Conservation (phyloP, 2,329 filamentous ascomycete genomes). For the Penicillium sp. region DNA sequence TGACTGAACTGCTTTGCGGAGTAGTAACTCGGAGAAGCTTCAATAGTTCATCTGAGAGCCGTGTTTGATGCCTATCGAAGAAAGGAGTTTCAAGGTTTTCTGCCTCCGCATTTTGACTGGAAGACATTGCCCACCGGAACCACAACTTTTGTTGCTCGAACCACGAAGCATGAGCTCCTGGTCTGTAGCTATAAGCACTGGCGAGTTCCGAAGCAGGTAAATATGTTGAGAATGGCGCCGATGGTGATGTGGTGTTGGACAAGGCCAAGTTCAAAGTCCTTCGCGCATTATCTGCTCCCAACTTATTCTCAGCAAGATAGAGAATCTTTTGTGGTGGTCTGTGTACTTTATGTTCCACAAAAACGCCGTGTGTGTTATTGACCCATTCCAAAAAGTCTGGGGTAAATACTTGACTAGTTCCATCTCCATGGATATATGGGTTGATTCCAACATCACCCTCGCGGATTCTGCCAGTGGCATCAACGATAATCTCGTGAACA, state of each 20-base stretch:
- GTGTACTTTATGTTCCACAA: conserved; percentile 22
- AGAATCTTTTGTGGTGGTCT: conserved; percentile 27
- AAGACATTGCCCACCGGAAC: conserved; percentile 39
- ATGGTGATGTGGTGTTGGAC: conserved; percentile 16
- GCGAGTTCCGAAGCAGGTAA: conserved; percentile 29
- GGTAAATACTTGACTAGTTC: conserved; percentile 18
- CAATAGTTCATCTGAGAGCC: conserved; percentile 32
- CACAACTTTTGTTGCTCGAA: conserved; percentile 34
- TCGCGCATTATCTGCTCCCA: conserved; percentile 32
- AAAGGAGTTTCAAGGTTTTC: conserved; percentile 21
- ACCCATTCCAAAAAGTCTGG: conserved; percentile 35
- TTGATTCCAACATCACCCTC: conserved; percentile 29
- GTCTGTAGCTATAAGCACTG: conserved; percentile 24
- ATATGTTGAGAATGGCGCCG: conserved; percentile 37
- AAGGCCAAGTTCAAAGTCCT: conserved; percentile 35
- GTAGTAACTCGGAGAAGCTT: conserved; percentile 26
- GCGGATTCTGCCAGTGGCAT: conserved; percentile 30
- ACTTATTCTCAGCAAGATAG: conserved; percentile 34
- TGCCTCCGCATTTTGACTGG: conserved; percentile 20
- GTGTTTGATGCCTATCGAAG: conserved; percentile 31
- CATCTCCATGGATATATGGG: conserved; percentile 9
- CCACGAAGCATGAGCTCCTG: conserved; percentile 27
- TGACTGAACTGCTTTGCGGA: background rate
- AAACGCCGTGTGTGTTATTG: conserved; percentile 30
- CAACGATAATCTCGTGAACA: conserved; percentile 33